Evolutionary conservation across 768 basidiomycete species (phyloP), one percentile per base, ranked within the genome.

Genomic region (Hydnomerulius pinastri): DNA sequence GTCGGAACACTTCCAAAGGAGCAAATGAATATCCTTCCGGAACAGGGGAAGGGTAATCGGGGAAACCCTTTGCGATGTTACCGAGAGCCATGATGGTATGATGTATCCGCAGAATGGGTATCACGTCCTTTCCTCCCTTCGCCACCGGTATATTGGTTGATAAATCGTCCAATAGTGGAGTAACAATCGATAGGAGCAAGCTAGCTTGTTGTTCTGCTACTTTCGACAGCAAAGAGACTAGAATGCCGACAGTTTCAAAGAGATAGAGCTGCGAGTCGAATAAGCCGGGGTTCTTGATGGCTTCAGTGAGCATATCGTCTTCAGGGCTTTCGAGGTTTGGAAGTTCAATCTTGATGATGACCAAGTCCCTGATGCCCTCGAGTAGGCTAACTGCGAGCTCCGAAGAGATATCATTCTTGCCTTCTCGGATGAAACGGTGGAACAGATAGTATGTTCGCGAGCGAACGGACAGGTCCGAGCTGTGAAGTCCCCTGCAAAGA

Each of bases 81-180:
- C 96, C 96, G 18, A 98, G 76, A 3, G 96, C 94, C 85, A 96
- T 89, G 66, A 98, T 87, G 57, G 86, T 78, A 71, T 98, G 95
- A 60, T 98, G 97, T 7, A 93, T 82, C 62, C 83, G 85, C 47
- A 98, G 76, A 59, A 97, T 83, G n/a, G 90, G 80, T 37, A 89
- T 66, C 6, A 90, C 71, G 57, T 93, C 89, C 39, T 81, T 77
- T 3, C 78, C 68, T 8, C 81, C 81, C 55, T 83, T 81, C 24
- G 75, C 74, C 41, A 76, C 76, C 40, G 77, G 76, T 58, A 85
- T 75, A 46, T 64, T 73, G 21, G 83, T 70, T 57, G 80, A 82
- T 33, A 93, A 76, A 24, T 87, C 87, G 38, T 84, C 80, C 70
- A 95, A 77, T 27, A 98, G 73, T 0, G 96, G 94, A 25, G 86